Evolutionary conservation across 164 flowering plant species (phyloP).

Genomic region (Umbilicus rupestris): DNA sequence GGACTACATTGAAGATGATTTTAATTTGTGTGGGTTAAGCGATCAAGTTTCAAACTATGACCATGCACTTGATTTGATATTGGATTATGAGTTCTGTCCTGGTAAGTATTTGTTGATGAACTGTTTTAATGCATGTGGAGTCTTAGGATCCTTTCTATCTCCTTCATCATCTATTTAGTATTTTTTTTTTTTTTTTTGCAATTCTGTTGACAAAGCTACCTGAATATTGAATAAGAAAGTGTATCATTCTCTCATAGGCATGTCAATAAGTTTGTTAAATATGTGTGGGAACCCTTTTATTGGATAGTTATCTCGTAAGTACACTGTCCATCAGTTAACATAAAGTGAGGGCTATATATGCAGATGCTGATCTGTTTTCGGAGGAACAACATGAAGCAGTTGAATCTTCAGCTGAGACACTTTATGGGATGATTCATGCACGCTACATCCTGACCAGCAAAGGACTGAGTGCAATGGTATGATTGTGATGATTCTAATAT

Average conservation of each 20-base stretch:
- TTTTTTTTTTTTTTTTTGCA: background rate
- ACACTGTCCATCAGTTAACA: background rate
- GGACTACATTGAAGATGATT: conserved; percentile 7
- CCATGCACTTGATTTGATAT: background rate
- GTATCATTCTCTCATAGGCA: background rate
- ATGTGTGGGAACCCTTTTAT: background rate
- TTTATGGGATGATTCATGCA: conserved; percentile 8
- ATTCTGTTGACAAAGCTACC: background rate
- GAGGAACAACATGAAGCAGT: conserved; percentile 5
- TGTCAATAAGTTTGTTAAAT: background rate
- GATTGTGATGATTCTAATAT: background rate
- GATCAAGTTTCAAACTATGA: background rate
- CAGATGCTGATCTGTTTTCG: background rate
- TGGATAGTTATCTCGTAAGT: background rate
- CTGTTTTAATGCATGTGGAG: background rate
- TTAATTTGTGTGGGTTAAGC: conserved; percentile 3
- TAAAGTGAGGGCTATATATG: background rate
- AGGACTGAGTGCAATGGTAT: conserved; percentile 7
- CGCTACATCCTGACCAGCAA: conserved; percentile 6
- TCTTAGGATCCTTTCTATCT: background rate
- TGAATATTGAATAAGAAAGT: background rate
- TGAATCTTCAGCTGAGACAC: background rate
- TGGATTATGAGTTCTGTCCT: background rate
- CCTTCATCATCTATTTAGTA: background rate
- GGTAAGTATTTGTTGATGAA: background rate